These are phyloP conservation scores for Colletotrichum eremochloae DNA, from an alignment of 2,329 filamentous ascomycete genomes.

Conservation along the genomic window DNA sequence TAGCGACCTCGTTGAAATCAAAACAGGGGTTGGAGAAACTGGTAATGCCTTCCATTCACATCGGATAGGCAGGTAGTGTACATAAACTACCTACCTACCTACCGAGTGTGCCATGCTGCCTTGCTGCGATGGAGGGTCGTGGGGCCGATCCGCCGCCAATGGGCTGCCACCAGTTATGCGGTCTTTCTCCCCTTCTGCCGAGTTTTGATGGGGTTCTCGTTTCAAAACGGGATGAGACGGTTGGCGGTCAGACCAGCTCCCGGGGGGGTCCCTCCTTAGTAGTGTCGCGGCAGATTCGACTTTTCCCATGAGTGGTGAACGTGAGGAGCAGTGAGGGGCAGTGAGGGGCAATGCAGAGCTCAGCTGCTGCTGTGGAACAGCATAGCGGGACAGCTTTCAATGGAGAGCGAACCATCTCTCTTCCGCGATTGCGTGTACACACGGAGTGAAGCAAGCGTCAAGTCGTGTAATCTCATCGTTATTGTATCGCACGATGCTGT, in stretches of 20 bases:
- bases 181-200: background rate
- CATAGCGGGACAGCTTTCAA: background rate
- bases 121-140: slow-evolving; percentile 17
- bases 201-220: slow-evolving; percentile 33
- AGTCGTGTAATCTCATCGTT: background rate
- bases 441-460: slow-evolving; percentile 5
- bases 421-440: background rate
- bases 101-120: background rate
- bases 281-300: slow-evolving; percentile 3
- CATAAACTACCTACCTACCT: too few relatives aligned
- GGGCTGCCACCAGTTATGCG: slow-evolving; percentile 23
- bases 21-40: slow-evolving; percentile 1
- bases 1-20: background rate
- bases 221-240: slow-evolving; percentile 41
- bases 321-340: slow-evolving; percentile 8
- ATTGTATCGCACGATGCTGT: background rate
- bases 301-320: background rate
- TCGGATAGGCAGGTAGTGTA: background rate
- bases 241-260: slow-evolving; percentile 36
- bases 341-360: slow-evolving; percentile 6
- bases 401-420: background rate
- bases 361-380: slow-evolving; percentile 1
- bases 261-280: background rate
- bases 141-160: slow-evolving; percentile 38
- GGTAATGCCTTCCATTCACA: background rate